A percentile compares a stretch with the other conserved stretches of the same genome.
These are phyloP conservation scores for Magnolia sinica DNA, from an alignment of 164 flowering plant genomes.

Conservation along the genomic window DNA sequence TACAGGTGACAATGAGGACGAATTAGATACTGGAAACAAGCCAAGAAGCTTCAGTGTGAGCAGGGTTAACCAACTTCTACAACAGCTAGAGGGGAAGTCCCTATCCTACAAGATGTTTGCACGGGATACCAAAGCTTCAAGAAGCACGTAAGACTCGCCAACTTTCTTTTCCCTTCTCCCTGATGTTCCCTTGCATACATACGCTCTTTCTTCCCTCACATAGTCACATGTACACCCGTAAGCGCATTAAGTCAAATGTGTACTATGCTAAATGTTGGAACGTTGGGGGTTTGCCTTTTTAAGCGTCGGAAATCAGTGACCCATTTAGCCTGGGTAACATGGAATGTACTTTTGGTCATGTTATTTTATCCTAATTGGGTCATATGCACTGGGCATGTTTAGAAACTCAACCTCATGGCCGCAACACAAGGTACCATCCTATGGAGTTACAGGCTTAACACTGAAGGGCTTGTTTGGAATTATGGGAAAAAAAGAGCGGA, in stretches of 20 bases:
- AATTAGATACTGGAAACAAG: constrained; percentile 37
- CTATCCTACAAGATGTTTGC: constrained; percentile 92
- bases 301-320: no score
- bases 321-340: no score
- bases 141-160: constrained; percentile 61
- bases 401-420: no score
- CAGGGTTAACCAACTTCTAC: constrained; percentile 61
- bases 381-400: no score
- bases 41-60: constrained; percentile 52
- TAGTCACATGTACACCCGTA: not conserved
- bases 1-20: constrained; percentile 19
- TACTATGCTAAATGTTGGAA: no score
- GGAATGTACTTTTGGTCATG: no score
- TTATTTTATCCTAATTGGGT: no score
- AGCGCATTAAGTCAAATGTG: not conserved
- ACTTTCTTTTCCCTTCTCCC: constrained; percentile 3
- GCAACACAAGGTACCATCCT: no score
- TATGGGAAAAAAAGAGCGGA: no score
- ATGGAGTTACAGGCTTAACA: no score
- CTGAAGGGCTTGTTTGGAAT: no score
- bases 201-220: not conserved
- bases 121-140: constrained; percentile 90
- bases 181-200: not conserved
- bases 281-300: no score
- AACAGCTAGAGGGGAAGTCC: constrained; percentile 72